phyloP scores from a whole-genome alignment of 305 asterid species.

The Fraxinus nigra region DNA sequence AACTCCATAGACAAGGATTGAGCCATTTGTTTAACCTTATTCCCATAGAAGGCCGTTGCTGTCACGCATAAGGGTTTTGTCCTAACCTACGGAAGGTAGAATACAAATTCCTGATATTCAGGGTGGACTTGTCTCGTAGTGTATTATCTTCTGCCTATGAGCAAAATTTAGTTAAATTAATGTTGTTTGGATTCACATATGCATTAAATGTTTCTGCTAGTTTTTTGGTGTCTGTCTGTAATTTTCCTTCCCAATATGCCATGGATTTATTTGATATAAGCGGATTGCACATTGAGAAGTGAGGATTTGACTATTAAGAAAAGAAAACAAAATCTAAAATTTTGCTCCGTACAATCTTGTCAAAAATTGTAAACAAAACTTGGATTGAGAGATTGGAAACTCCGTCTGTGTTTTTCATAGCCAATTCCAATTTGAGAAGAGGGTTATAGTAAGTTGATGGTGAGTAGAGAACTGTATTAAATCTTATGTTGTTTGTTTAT shows the following conservation, averaged over 20 bases:
- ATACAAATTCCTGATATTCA: slow-evolving; percentile 32
- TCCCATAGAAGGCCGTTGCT: slow-evolving; percentile 5
- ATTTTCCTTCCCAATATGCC: slow-evolving; percentile 3
- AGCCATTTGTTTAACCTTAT: slow-evolving; percentile 1
- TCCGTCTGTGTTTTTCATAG: background rate
- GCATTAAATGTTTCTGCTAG: background rate
- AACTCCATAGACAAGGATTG: slow-evolving; percentile 42
- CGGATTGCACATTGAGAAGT: background rate
- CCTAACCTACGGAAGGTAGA: slow-evolving; percentile 27
- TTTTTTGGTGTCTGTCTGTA: background rate
- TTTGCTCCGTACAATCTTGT: background rate
- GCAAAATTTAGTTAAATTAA: background rate
- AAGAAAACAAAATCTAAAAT: background rate
- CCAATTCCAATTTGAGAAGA: background rate
- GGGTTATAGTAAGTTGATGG: background rate
- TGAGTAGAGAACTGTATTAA: background rate
- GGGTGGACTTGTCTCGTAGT: slow-evolving; percentile 19
- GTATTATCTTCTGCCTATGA: background rate
- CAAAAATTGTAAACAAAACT: background rate
- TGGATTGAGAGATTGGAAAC: background rate
- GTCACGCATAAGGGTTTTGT: slow-evolving; percentile 22
- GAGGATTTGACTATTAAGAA: background rate
- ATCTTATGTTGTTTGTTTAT: background rate
- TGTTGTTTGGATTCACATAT: background rate
- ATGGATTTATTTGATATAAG: background rate